These are phyloP conservation scores for Amylocystis lapponica DNA, from an alignment of 768 basidiomycete genomes.

Conservation along the genomic window DNA sequence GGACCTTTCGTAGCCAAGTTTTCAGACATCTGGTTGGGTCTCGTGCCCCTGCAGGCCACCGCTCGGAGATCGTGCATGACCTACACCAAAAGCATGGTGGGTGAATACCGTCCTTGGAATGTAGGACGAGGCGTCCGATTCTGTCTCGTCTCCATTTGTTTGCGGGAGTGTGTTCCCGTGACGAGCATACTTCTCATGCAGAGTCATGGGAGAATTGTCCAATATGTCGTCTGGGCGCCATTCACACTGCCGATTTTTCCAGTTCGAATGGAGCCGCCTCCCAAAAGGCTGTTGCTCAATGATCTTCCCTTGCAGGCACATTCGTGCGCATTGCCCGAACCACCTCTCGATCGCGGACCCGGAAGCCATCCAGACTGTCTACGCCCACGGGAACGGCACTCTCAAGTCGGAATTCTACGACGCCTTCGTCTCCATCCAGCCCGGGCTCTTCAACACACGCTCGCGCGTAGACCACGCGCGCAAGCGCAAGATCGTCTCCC, in stretches of 20 bases:
- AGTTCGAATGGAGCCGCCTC: not conserved
- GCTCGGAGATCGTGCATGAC: slow-evolving; percentile 68
- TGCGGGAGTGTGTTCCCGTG: no score
- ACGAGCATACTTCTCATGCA: not conserved
- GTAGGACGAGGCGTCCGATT: not conserved
- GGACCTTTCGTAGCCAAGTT: slow-evolving; percentile 58
- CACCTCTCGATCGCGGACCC: slow-evolving; percentile 55
- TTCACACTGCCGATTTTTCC: not conserved
- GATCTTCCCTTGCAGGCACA: slow-evolving; percentile 20
- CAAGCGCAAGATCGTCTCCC: slow-evolving; percentile 87
- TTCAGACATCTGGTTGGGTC: slow-evolving; percentile 70
- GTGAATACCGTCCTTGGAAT: slow-evolving; percentile 11
- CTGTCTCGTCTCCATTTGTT: not conserved
- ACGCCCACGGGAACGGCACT: slow-evolving; percentile 82
- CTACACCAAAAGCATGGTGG: slow-evolving; percentile 71
- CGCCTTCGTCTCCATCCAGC: slow-evolving; percentile 31
- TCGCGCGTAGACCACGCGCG: slow-evolving; percentile 75
- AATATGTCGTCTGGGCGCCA: not conserved
- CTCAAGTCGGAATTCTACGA: slow-evolving; percentile 59
- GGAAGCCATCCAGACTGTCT: slow-evolving; percentile 66
- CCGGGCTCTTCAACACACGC: slow-evolving; percentile 74
- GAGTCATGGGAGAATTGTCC: not conserved
- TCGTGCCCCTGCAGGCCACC: slow-evolving; percentile 56
- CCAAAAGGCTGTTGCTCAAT: not conserved
- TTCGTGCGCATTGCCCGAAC: slow-evolving; percentile 41